Conservation (phyloP, 441 rosid species). For the Euphorbia schlechtendalii region DNA sequence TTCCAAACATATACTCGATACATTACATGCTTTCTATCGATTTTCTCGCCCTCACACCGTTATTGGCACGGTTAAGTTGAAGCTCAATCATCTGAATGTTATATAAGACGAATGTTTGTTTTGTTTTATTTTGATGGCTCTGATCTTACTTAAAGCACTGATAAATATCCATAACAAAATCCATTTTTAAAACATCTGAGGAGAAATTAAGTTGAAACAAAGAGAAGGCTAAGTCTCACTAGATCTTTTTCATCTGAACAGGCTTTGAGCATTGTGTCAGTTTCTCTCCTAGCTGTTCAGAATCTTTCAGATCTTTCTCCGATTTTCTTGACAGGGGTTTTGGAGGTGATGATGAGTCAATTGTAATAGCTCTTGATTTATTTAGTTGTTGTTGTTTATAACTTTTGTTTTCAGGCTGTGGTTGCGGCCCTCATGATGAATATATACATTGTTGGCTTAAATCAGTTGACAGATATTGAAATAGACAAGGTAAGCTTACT, state of each 20-base stretch:
- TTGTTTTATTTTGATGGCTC: not conserved
- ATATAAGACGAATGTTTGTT: not conserved
- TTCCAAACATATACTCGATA: conserved; percentile 33
- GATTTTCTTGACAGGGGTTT: conserved; percentile 55
- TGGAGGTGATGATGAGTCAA: conserved; percentile 52
- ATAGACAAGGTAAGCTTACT: conserved; percentile 73
- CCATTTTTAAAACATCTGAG: not conserved
- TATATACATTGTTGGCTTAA: conserved; percentile 83
- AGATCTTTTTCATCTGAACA: conserved; percentile 19
- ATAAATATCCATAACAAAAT: not conserved
- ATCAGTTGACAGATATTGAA: conserved; percentile 86
- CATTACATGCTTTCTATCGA: conserved; percentile 69
- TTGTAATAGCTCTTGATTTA: conserved; percentile 7
- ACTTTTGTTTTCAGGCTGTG: conserved; percentile 54
- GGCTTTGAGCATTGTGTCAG: conserved; percentile 84
- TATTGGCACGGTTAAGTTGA: conserved; percentile 86
- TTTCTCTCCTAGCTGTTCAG: conserved; percentile 85
- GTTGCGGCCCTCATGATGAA: conserved; percentile 94
- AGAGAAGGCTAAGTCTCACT: not conserved
- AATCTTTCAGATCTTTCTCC: conserved; percentile 77
- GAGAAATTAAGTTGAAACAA: not conserved
- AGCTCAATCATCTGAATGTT: not conserved
- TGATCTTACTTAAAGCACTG: not conserved
- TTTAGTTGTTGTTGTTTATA: not conserved
- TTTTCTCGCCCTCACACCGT: conserved; percentile 94